Base-by-base conservation (phyloP, 495 filamentous ascomycete genomes). In the Penicillium samsonianum region DNA sequence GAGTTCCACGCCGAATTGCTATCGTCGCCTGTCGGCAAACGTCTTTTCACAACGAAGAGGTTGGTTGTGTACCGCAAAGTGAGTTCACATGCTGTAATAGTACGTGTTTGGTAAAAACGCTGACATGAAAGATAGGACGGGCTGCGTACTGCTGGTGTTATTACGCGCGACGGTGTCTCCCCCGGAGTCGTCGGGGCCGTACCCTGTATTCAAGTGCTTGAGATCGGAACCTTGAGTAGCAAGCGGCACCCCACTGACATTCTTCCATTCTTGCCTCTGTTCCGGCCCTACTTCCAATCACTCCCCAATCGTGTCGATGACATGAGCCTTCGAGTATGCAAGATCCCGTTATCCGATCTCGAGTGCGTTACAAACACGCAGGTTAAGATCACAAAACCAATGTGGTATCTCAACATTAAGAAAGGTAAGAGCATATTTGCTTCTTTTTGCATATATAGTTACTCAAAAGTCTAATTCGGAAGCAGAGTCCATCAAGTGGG, bases 311-410 rank as follows among this genome's bases (percentile, higher is more conserved):
- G 64, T 52, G 62, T 63, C 40, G 81, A 75, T 42, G 79, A 89
- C 9, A 87, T 95, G 73, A 68, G 72, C 5, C 76, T 85, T n/a
- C 89, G 87, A 60, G 70, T 81, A 6, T 65, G 76, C 35, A 85
- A 87, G 37, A 78, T 96, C 17, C 85, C 84, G 0, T 68, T 96
- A 5, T 69, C 70, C 12, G 90, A 96, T 60, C 63, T 96, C 11
- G 91, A 96, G 59, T 92, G 87, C 57, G 74, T 98, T 31, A 96
- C 93, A 2, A 82, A 81, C 50, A 90, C 85, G 3, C 64, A 87
- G 35, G 78, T 90, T 50, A 89, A 87, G 60, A 78, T 86, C 11
- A 75, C 65, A n/a, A 70, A 73, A 10, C 74, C 75, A n/a, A 63
- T 68, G 20, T 80, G 69, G 72, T 74, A 75, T 35, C 63, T 78